Percentiles rank a stretch among this genome's conserved stretches.
Conservation (phyloP, 495 filamentous ascomycete species). For the Annulohypoxylon nitens region DNA sequence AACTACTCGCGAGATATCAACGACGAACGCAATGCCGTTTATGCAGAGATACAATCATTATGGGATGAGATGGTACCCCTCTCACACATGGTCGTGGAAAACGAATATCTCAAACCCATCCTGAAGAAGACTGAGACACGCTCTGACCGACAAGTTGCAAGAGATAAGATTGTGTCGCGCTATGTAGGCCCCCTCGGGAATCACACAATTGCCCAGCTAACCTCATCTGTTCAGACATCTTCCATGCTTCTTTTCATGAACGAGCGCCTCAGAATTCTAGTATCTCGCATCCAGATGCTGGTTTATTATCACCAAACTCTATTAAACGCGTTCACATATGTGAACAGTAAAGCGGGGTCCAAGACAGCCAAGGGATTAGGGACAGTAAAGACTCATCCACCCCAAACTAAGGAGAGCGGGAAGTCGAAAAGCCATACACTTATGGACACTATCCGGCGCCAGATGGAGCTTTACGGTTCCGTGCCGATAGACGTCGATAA, state of each 20-base stretch:
- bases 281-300: conserved; percentile 38
- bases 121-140: conserved; percentile 26
- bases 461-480: conserved; percentile 48
- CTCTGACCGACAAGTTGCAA: conserved; percentile 26
- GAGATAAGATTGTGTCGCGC: conserved; percentile 31
- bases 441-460: conserved; percentile 31
- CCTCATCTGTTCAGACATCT: conserved; percentile 40
- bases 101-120: conserved; percentile 47
- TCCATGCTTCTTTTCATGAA: conserved; percentile 49
- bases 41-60: conserved; percentile 43
- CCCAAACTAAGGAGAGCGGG: neutral
- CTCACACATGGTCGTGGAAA: conserved; percentile 50
- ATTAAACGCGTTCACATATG: conserved; percentile 18
- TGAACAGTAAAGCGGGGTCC: conserved; percentile 17
- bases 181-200: conserved; percentile 38
- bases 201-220: neutral
- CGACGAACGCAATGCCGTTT: conserved; percentile 39
- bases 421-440: conserved; percentile 17
- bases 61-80: conserved; percentile 49
- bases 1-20: conserved; percentile 14
- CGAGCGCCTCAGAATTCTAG: conserved; percentile 39
- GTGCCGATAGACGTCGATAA: conserved; percentile 35
- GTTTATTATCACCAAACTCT: conserved; percentile 45
- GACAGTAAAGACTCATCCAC: neutral
- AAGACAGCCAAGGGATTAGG: neutral